These are phyloP conservation scores for Annona cherimola DNA, from an alignment of 164 flowering plant species.

Conservation along the genomic window DNA sequence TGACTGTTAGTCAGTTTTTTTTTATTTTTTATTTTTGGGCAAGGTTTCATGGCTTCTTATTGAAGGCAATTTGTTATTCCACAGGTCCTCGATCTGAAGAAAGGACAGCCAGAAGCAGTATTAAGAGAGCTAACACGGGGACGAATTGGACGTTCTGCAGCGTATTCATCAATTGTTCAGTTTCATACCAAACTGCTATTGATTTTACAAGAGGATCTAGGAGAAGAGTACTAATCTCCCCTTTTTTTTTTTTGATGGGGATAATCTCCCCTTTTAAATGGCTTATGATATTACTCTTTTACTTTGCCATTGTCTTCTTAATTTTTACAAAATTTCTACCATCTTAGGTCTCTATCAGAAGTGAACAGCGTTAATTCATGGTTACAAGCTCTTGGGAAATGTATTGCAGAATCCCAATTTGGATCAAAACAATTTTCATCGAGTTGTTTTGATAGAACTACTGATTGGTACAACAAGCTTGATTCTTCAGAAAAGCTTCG, in stretches of 20 bases:
- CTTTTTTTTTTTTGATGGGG: background rate
- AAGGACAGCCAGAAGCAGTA: constrained; percentile 57
- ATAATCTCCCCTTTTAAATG: background rate
- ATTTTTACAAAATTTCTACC: background rate
- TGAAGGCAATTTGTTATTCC: background rate
- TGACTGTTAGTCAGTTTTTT: background rate
- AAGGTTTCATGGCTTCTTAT: background rate
- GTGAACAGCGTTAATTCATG: constrained; percentile 38
- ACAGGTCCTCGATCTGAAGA: constrained; percentile 58
- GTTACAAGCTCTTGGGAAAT: constrained; percentile 51
- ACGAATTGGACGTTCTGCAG: constrained; percentile 31
- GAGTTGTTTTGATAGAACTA: constrained; percentile 24
- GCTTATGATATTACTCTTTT: background rate
- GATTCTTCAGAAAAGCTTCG: constrained; percentile 55
- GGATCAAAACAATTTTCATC: constrained; percentile 30
- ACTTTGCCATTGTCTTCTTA: background rate
- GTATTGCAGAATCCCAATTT: constrained; percentile 39
- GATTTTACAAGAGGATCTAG: constrained; percentile 43
- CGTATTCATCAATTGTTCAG: constrained; percentile 35
- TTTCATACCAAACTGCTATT: constrained; percentile 50
- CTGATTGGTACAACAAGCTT: constrained; percentile 41
- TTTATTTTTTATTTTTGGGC: background rate
- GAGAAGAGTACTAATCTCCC: constrained; percentile 38
- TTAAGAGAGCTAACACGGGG: constrained; percentile 54
- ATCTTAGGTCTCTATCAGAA: constrained; percentile 30